phyloP scores from a whole-genome alignment of 306 rosid species.

The Cicer yamashitae region DNA sequence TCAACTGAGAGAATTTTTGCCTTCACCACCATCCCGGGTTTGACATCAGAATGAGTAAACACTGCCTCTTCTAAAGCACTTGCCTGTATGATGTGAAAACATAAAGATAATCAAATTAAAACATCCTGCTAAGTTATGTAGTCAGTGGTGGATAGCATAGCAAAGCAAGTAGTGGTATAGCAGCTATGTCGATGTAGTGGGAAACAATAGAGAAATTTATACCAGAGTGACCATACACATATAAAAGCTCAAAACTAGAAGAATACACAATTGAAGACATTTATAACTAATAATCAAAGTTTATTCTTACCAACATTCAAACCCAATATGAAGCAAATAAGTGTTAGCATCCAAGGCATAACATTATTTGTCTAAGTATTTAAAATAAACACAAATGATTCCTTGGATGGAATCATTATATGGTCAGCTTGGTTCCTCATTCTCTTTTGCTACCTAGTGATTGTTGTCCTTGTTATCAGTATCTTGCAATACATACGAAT shows the following conservation, averaged over 20 bases:
- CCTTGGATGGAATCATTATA: background rate
- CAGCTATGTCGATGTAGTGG: background rate
- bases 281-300: background rate
- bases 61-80: slow-evolving; percentile 88
- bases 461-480: too few relatives aligned
- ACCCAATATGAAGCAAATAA: background rate
- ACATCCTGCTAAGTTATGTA: slow-evolving; percentile 1
- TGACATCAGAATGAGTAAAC: slow-evolving; percentile 86
- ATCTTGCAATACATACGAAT: too few relatives aligned
- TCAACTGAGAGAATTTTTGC: slow-evolving; percentile 85
- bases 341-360: background rate
- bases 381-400: background rate
- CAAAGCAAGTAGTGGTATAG: background rate
- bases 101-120: slow-evolving; percentile 24
- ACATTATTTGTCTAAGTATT: background rate
- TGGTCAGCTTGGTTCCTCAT: background rate
- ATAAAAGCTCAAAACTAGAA: background rate
- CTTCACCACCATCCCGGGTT: slow-evolving; percentile 89
- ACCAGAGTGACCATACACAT: background rate
- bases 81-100: slow-evolving; percentile 61
- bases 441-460: background rate
- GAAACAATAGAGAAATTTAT: background rate
- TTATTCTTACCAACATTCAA: background rate
- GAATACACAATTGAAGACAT: background rate
- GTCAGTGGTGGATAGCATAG: background rate